Percentiles rank a stretch among this genome's conserved stretches.
These are phyloP conservation scores for Yarrowia bubula DNA, from an alignment of 805 yeast genomes.

Conservation along the genomic window DNA sequence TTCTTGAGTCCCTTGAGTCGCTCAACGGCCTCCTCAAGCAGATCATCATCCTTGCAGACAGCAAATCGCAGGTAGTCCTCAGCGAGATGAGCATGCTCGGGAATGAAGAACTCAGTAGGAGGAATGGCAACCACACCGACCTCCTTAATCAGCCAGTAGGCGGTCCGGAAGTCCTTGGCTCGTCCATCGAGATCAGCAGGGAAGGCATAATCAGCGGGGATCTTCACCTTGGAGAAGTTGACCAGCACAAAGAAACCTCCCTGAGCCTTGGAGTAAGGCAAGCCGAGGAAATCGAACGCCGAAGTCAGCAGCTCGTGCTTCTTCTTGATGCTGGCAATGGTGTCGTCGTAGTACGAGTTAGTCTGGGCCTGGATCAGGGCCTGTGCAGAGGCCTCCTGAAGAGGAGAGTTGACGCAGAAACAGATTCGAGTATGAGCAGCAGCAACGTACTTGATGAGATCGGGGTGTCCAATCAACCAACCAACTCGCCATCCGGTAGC, in stretches of 20 bases:
- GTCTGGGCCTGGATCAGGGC: constrained; percentile 64
- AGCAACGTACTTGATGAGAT: constrained; percentile 73
- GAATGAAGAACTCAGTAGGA: constrained; percentile 88
- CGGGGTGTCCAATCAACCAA: constrained; percentile 88
- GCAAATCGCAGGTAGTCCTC: constrained; percentile 90
- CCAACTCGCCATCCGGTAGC: constrained; percentile 99
- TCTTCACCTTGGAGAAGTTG: constrained; percentile 74
- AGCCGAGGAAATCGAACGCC: constrained; percentile 79
- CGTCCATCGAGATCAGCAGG: constrained; percentile 66
- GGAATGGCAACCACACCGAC: constrained; percentile 96
- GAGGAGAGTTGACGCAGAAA: constrained; percentile 84
- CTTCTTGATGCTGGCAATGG: constrained; percentile 62
- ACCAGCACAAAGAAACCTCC: constrained; percentile 94
- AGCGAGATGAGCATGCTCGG: constrained; percentile 68
- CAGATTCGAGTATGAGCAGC: constrained; percentile 94
- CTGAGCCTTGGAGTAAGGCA: constrained; percentile 87
- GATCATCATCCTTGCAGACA: constrained; percentile 86
- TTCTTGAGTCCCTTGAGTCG: constrained; percentile 69
- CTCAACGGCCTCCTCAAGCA: constrained; percentile 76
- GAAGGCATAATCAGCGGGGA: constrained; percentile 68
- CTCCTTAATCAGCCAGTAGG: constrained; percentile 90
- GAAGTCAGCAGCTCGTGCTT: constrained; percentile 72
- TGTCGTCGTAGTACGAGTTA: constrained; percentile 65
- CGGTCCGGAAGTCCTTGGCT: constrained; percentile 82
- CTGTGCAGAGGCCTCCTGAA: constrained; percentile 86